Evolutionary conservation across 2,329 filamentous ascomycete genomes (phyloP), one percentile per base, ranked within the genome.

Genomic region (Cercospora citrullina): DNA sequence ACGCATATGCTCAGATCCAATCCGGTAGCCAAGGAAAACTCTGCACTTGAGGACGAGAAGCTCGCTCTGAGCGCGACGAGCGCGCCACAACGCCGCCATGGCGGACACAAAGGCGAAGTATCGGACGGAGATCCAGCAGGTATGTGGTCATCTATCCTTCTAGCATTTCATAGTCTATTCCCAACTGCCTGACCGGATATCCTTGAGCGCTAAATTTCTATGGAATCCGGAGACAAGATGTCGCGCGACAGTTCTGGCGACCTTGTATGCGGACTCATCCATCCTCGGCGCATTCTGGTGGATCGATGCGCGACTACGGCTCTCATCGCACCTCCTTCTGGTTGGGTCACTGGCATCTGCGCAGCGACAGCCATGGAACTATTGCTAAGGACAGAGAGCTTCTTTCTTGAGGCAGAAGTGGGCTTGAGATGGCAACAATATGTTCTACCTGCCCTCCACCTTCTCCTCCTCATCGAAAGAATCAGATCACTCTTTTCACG

Each of bases 81-180:
- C n/a, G 6, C 16, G 14, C 30, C 23, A 4, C 23, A 14, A 14
- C 39, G 48, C 63, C 61, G 73, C 10, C 71, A 94, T 93, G 91
- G 86, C 89, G 73, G 91, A 95, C 80, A 87, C 86, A 79, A 87
- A 87, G 75, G 89, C 87, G 80, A 98, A 97, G 81, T 99, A 98
- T 81, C 89, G 94, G 80, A 93, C 96, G 83, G 95, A 99, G 86
- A 99, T 99, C 82, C 95, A 97, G 82, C 94, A 96, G 91, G 92
- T 94, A 79, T 82, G 89, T 81, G 14, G 58, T 5, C 28, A 45
- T 63, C 63, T 66, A 63, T 28, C 48, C 21, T 55, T 48, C 51
- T 57, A 60, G 45, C 39, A 55, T 28, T 21, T 60, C n/a, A 14
- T 31, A 60, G 28, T 21, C 26, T 23, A 18, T 21, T 14, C 28